These are phyloP conservation scores for Cytospora leucostoma DNA, from an alignment of 2,329 filamentous ascomycete species.

Conservation along the genomic window DNA sequence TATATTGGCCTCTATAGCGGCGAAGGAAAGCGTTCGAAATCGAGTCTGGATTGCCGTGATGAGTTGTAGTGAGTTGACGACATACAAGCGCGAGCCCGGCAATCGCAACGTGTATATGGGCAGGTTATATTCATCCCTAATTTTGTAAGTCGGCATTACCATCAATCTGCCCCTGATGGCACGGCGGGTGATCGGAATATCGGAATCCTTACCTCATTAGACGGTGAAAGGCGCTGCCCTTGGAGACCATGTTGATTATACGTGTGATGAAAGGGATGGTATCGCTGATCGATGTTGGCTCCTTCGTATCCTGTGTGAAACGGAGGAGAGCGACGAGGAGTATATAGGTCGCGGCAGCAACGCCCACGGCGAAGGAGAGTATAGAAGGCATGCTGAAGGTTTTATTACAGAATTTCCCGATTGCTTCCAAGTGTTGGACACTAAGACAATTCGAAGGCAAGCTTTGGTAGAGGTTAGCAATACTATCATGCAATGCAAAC, in stretches of 20 bases:
- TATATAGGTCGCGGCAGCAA: conserved; percentile 29
- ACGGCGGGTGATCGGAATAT: background rate
- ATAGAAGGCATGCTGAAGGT: conserved; percentile 14
- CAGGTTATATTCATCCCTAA: conserved; percentile 12
- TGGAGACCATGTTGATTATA: conserved; percentile 31
- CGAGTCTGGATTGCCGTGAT: conserved; percentile 9
- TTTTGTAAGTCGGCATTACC: background rate
- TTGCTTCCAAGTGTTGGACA: background rate
- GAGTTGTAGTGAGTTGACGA: conserved; percentile 12
- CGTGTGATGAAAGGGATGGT: conserved; percentile 33
- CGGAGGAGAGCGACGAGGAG: conserved; percentile 31
- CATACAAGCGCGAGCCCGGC: conserved; percentile 13
- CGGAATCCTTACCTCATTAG: conserved; percentile 4
- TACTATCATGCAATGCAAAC: background rate
- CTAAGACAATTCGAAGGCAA: background rate
- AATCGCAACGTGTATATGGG: conserved; percentile 18
- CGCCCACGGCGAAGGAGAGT: conserved; percentile 17
- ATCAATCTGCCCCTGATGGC: background rate
- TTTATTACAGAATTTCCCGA: no score
- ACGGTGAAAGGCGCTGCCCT: conserved; percentile 4
- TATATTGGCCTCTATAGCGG: conserved; percentile 12
- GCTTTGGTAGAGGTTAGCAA: background rate
- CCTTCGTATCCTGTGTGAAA: conserved; percentile 32
- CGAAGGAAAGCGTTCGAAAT: conserved; percentile 10
- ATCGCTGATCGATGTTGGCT: conserved; percentile 32